Evolutionary conservation across 2,329 filamentous ascomycete genomes (phyloP), one percentile per base, ranked within the genome.

Genomic region (Fusarium sp.): DNA sequence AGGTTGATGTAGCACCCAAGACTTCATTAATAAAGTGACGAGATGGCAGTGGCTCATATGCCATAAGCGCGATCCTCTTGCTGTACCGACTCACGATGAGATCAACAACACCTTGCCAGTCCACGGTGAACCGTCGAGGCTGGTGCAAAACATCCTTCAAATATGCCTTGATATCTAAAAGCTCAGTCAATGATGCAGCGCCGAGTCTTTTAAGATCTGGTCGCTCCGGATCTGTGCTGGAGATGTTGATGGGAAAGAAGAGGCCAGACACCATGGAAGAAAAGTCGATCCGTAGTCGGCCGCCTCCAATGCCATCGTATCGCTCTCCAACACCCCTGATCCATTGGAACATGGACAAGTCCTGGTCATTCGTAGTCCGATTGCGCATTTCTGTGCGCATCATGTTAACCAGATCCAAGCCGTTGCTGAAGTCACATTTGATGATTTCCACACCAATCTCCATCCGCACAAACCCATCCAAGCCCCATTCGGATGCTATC

Each of bases 371-470:
- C 32, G 74, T 59, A 13, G 65, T 68, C 5, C 71, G 63, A 2
- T 72, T 47, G 4, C 40, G 32, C 32, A 72, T n/a, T 47, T 71
- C 62, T 41, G 68, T 74, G n/a, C 75, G 78, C 28, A 75, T 69
- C 25, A 78, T 74, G 7, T 76, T 76, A 2, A 83, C 63, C 21
- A 80, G 73, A 20, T 80, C 75, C 13, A 87, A 66, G 1, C 82
- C 82, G 4, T 79, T 68, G 12, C 71, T 68, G 47, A 93, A 93
- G 55, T 89, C 81, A 75, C 90, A 93, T 21, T 90, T 81, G 51
- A 93, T 90, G 55, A 92, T 83, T 77, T 93, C 91, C 69, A 92
- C 92, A 0, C 91, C 91, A 20, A 85, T 84, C 74, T 93, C 91
- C 84, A 90, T 90, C 13, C 90, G 85, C 4, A 93, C 78, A 23